Conservation (phyloP, 176 grass and related monocot genomes). For the Rhynchospora tenuis region DNA sequence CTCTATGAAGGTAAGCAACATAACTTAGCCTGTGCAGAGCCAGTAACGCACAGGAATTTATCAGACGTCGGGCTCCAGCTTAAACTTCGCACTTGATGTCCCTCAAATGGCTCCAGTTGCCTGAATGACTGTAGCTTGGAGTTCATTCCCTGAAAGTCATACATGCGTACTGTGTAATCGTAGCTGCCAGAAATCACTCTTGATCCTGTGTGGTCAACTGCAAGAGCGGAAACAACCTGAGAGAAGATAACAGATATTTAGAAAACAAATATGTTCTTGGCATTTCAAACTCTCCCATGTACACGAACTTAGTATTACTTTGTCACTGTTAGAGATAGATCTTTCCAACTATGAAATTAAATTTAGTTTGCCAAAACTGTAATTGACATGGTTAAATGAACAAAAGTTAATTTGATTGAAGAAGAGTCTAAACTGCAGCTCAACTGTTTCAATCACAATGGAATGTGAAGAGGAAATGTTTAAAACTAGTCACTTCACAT, state of each 20-base stretch:
- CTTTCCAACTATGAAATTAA: background rate
- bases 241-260: conserved; percentile 22
- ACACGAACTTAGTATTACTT: too few species aligned
- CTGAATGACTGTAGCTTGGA: conserved; percentile 95
- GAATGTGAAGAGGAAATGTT: background rate
- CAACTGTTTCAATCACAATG: background rate
- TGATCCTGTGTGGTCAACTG: conserved; percentile 94
- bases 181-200: conserved; percentile 92
- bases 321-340: conserved; percentile 6
- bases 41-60: conserved; percentile 84
- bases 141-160: conserved; percentile 98
- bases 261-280: conserved; percentile 3
- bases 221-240: conserved; percentile 89
- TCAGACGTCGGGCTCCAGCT: conserved; percentile 98
- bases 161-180: conserved; percentile 94
- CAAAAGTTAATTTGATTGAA: background rate
- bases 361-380: background rate
- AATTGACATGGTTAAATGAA: background rate
- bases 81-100: conserved; percentile 94
- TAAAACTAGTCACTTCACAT: background rate
- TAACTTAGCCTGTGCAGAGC: conserved; percentile 98
- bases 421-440: background rate
- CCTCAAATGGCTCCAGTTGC: conserved; percentile 89
- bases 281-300: background rate
- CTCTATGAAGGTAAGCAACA: conserved; percentile 20